phyloP scores from a whole-genome alignment of 2,329 filamentous ascomycete species.

The Colletotrichum sp. region DNA sequence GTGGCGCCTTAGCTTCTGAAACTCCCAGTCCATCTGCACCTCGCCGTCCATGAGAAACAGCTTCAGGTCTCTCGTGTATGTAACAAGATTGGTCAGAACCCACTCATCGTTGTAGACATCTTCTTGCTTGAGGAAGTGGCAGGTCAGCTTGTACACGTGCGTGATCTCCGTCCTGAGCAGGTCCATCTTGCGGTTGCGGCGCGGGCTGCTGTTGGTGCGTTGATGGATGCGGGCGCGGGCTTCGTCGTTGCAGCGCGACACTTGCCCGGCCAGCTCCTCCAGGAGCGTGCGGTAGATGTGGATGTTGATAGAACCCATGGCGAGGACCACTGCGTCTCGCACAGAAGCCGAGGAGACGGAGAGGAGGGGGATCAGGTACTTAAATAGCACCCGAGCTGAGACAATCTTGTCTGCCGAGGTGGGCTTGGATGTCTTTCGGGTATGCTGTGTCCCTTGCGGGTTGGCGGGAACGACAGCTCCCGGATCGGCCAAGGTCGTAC shows the following conservation, averaged over 20 bases:
- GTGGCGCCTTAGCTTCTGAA: constrained; percentile 87
- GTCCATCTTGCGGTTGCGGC: constrained; percentile 83
- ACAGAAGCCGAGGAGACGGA: constrained; percentile 81
- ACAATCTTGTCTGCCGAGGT: constrained; percentile 78
- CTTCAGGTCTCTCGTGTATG: constrained; percentile 90
- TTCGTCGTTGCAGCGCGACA: constrained; percentile 86
- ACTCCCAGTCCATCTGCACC: constrained; percentile 93
- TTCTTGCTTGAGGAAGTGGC: constrained; percentile 81
- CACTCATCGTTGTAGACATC: constrained; percentile 87
- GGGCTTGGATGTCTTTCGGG: constrained; percentile 79
- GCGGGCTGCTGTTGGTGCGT: constrained; percentile 81
- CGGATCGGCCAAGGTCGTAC: constrained; percentile 88
- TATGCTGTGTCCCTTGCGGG: constrained; percentile 71
- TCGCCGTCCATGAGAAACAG: constrained; percentile 94
- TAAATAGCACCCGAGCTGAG: constrained; percentile 88
- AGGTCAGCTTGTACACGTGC: constrained; percentile 93
- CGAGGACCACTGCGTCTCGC: constrained; percentile 86
- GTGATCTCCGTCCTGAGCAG: constrained; percentile 91
- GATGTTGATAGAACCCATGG: constrained; percentile 92
- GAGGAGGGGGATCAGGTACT: constrained; percentile 86
- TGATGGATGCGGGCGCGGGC: constrained; percentile 87
- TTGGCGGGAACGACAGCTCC: constrained; percentile 67
- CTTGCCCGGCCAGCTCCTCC: constrained; percentile 87
- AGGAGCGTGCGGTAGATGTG: constrained; percentile 91
- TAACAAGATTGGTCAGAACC: constrained; percentile 86